Evolutionary conservation across 176 grass and related monocot genomes (phyloP).

Genomic region (Panicum miliaceum): DNA sequence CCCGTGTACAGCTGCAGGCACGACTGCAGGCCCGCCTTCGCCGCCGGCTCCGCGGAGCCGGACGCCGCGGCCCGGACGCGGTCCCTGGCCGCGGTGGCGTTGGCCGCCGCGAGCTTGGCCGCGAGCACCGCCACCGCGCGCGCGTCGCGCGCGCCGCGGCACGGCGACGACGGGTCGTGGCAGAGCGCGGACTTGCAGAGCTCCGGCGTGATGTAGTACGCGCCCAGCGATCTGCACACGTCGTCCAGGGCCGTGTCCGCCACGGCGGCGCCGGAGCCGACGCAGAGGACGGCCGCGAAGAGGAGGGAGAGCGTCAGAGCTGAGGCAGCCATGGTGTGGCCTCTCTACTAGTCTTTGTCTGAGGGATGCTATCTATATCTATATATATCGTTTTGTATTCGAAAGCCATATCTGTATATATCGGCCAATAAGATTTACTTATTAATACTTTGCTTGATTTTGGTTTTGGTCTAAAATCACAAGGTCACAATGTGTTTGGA

Average conservation of each 20-base stretch:
- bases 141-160: constrained; percentile 30
- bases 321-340: not conserved
- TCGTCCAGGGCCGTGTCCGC: not conserved
- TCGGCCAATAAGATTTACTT: too few relatives aligned
- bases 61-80: not conserved
- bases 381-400: too few relatives aligned
- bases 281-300: not conserved
- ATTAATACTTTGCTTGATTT: too few relatives aligned
- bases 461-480: too few relatives aligned
- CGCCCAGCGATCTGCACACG: constrained; percentile 34
- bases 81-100: constrained; percentile 29
- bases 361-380: too few relatives aligned
- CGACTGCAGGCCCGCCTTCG: not conserved
- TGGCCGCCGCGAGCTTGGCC: constrained; percentile 25
- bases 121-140: constrained; percentile 42
- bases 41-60: not conserved
- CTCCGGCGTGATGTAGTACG: constrained; percentile 48
- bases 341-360: too few relatives aligned
- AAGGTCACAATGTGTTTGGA: too few relatives aligned
- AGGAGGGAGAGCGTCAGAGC: not conserved
- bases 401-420: too few relatives aligned
- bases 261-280: not conserved
- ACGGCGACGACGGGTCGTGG: constrained; percentile 6
- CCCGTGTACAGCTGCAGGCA: constrained; percentile 55
- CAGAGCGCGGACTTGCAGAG: constrained; percentile 44